Base-by-base conservation (phyloP, 257 asterid species). In the Lantana camara region DNA sequence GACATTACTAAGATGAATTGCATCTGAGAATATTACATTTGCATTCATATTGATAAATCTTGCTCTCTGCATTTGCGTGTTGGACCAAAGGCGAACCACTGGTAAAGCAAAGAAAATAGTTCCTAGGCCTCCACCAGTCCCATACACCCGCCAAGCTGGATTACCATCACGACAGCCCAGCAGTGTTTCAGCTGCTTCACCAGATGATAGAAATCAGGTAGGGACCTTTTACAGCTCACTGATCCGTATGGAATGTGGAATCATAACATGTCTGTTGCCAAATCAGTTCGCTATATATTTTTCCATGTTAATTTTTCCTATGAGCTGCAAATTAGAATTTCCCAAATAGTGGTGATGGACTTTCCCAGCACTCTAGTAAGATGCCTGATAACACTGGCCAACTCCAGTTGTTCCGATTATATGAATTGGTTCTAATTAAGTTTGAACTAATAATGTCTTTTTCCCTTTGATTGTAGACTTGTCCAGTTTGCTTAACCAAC, bases 401-500 rank as follows among this genome's bases (percentile, higher is more conserved):
- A 10, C 41, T 16, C 29, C 46, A 23, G 52, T 40, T 21, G 22
- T 22, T 23, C 1, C 21, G 40, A 41, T 60, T 38, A 38, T 37
- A 14, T 14, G 21, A 23, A 15, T 4, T 41, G 64, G 32, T 22
- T 44, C 8, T 41, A 40, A 11, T 34, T 5, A 29, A 27, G 32
- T 22, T 44, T 3, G 22, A 40, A 11, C 35, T 5, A 29, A 27
- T 19, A 17, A 20, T 14, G 20, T 40, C 48, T 22, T 20, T 45
- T 19, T 63, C 23, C 13, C 54, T 66, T 23, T 59, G 61, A 46
- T 59, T 70, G 78, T 70, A 83, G 95, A 81, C 30, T 23, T 89
- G 95, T 60, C 92, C 96, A 8, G 76, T 89, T 74, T 89, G 95
- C 82, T 68, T 86, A 40, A 79, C 83, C 49, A 78, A 77, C 48